Base-by-base conservation (phyloP, 306 rosid species). In the Parietaria judaica region DNA sequence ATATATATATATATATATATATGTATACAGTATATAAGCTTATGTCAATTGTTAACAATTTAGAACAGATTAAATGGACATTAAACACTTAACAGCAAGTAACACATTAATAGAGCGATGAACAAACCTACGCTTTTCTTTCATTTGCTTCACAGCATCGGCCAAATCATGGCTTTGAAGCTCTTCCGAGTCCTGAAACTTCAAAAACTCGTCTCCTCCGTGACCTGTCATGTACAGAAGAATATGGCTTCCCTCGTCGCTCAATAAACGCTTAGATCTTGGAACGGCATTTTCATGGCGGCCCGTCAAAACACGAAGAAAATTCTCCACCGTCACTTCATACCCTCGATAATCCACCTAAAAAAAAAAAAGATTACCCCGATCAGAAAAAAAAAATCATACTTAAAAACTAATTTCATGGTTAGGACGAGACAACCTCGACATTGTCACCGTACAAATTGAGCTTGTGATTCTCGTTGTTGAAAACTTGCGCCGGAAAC, bases 121-220 rank as follows among this genome's bases (percentile, higher is more conserved):
- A 31, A 92, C 66, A 60, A 39, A 92, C 98, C 98, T 77, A 69
- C 14, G 80, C 81, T 92, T 92, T 82, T 88, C 96, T 79, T 92
- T 88, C 96, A 92, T 92, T 79, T 92, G 95, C 70, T 88, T 86
- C 54, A 92, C 96, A 53, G 83, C 98, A 84, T 92, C 98, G 58
- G 98, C 98, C 69, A 92, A 86, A 80, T 92, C 98, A 54, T 86
- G 98, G 83, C 98, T 92, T 59, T 92, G 98, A 70, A 92, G 98
- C 83, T 92, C 98, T 76, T 92, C 98, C 0, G 92, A 79, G 76
- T 92, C 98, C 69, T 92, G 98, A 74, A 92, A 92, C 76, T 92
- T 92, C 80, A 92, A 76, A 82, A 92, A 92, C 57, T 88, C 96
- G 77, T 88, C 96, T 66, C 98, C 98, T 14, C 98, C 98, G 61